Evolutionary conservation across 129 eudicot species (phyloP).

Genomic region (Gnaphalium uliginosum): DNA sequence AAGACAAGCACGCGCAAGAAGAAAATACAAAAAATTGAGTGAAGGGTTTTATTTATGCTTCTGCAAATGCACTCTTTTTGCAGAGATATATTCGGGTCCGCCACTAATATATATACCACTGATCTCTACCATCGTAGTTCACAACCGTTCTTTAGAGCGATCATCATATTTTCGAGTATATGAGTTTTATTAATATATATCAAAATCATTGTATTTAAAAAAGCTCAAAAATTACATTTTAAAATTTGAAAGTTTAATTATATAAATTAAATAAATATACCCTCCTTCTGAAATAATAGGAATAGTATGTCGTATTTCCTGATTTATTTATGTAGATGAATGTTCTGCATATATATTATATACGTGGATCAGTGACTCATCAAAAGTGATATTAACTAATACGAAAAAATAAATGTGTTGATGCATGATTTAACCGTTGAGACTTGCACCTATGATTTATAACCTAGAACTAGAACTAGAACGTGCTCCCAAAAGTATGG

Average conservation of each 20-base stretch:
- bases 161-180: neutral
- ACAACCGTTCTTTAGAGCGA: neutral
- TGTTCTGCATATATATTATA: too few species aligned
- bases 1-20: constrained; percentile 27
- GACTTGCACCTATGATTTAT: too few species aligned
- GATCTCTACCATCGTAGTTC: neutral
- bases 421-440: too few species aligned
- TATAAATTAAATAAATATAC: too few species aligned
- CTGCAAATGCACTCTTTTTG: constrained; percentile 16
- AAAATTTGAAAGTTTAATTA: neutral
- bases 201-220: too few species aligned
- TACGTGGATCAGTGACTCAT: too few species aligned
- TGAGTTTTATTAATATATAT: neutral
- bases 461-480: too few species aligned
- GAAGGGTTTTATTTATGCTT: neutral
- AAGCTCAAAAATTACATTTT: neutral
- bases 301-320: too few species aligned
- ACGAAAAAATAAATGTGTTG: too few species aligned
- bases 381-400: too few species aligned
- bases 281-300: too few species aligned
- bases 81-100: constrained; percentile 14
- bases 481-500: constrained; percentile 19
- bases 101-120: constrained; percentile 3
- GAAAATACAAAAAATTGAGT: neutral
- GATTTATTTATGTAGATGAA: too few species aligned